Base-by-base conservation (phyloP, 306 rosid genomes). In the Glycine tomentella region DNA sequence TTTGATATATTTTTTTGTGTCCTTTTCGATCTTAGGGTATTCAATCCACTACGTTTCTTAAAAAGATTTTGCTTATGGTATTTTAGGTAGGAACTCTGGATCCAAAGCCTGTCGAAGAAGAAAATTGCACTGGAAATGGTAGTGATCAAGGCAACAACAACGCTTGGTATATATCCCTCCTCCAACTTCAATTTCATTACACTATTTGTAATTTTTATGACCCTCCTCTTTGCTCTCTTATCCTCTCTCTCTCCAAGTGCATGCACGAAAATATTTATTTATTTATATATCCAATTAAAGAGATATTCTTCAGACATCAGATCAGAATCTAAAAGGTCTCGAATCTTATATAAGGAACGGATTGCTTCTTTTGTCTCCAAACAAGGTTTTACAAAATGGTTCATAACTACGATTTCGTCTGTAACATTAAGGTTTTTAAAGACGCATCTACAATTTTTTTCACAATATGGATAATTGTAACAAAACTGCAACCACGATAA, bases 111-210 rank as follows among this genome's bases (percentile, higher is more conserved):
- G 83, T 80, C 38, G 84, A 73, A 75, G 90, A 91, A 36, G 93
- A 89, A 80, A 91, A 85, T 45, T 82, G 91, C 75, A 81, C 90
- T 50, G 90, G 92, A 74, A 89, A 85, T 76, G 83, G 85, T 82
- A 88, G 91, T 83, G 96, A 42, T 42, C 46, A 91, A 56, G 89
- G 93, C 77, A 85, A 87, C 82, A 88, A 90, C 70, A 88, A 87
- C 81, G 45, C 56, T 69, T 69, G 74, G 74, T 69, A 90, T 25
- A 25, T 36, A 36, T 36, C 17, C n/a, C 33, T 25, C 31, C 31
- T 46, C 17, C 20, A 13, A 45, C 61, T 70, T 64, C 67, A 31
- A 31, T 70, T 71, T 51, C 44, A 38, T 38, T 38, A 38, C 44
- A 38, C 75, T 52, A 51, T 51, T 52, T 49, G 4, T 36, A 57